Evolutionary conservation across 2,329 filamentous ascomycete species (phyloP).

Genomic region (Aspergillus terreus): DNA sequence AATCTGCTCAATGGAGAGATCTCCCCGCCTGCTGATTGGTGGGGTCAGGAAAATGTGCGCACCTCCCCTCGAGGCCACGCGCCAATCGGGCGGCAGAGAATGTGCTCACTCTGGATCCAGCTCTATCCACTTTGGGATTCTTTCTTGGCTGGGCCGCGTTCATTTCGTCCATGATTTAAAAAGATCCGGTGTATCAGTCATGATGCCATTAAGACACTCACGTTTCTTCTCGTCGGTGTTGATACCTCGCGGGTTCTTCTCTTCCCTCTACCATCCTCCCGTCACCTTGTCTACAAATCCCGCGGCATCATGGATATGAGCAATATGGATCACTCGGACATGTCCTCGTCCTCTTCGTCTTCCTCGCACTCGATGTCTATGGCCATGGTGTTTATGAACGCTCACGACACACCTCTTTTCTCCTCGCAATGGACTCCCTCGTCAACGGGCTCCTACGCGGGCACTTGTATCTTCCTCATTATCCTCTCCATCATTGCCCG

Average conservation of each 20-base stretch:
- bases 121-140: slow-evolving; percentile 13
- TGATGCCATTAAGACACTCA: not conserved
- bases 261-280: not conserved
- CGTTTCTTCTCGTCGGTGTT: not conserved
- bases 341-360: slow-evolving; percentile 12
- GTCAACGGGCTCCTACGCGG: slow-evolving; percentile 70
- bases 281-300: no score
- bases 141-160: slow-evolving; percentile 5
- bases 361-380: slow-evolving; percentile 6
- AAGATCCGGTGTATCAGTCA: not conserved
- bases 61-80: not conserved
- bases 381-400: slow-evolving; percentile 47
- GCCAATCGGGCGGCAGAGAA: slow-evolving; percentile 5
- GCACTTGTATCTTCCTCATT: slow-evolving; percentile 88
- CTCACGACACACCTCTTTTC: slow-evolving; percentile 61
- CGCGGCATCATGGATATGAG: slow-evolving; percentile 14
- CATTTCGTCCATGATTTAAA: not conserved
- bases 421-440: slow-evolving; percentile 70
- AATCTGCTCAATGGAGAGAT: slow-evolving; percentile 8
- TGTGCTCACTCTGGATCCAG: slow-evolving; percentile 14
- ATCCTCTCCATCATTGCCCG: slow-evolving; percentile 68
- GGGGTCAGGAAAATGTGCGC: slow-evolving; percentile 14
- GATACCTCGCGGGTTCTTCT: not conserved
- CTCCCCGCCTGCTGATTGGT: not conserved
- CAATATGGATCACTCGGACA: slow-evolving; percentile 15